A percentile compares a stretch with the other conserved stretches of the same genome.
Evolutionary conservation across 768 basidiomycete genomes (phyloP).

Genomic region (Mycena galericulata): DNA sequence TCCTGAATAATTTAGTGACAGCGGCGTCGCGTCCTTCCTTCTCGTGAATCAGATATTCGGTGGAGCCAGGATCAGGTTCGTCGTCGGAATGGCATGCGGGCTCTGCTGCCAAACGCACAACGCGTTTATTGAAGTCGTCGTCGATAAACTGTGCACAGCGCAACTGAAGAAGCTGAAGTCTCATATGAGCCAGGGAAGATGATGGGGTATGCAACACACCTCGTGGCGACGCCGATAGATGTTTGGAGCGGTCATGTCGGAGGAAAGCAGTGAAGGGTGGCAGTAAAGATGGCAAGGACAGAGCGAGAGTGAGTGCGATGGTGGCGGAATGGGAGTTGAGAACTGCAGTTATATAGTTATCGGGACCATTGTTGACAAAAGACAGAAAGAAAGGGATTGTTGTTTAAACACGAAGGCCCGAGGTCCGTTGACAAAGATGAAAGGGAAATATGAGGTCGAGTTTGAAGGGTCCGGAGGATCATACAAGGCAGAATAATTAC

Average conservation of each 20-base stretch:
- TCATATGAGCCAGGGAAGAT: background rate
- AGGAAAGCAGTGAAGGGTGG: too few relatives aligned
- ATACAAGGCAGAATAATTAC: too few relatives aligned
- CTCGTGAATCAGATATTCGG: background rate
- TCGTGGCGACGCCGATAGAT: background rate
- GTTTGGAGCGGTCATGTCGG: background rate
- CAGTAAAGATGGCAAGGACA: background rate
- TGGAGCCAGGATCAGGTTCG: background rate
- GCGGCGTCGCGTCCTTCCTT: background rate
- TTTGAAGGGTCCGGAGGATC: too few relatives aligned
- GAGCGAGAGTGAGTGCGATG: background rate
- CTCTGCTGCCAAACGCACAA: background rate
- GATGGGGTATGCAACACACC: background rate
- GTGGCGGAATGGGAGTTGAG: too few relatives aligned
- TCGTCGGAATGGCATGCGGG: slow-evolving; percentile 13
- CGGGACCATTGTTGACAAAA: too few relatives aligned
- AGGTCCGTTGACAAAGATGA: too few relatives aligned
- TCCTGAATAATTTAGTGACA: slow-evolving; percentile 3
- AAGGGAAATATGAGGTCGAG: too few relatives aligned
- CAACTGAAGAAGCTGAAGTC: background rate
- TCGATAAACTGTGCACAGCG: background rate
- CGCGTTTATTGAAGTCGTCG: background rate
- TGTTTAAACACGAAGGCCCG: too few relatives aligned
- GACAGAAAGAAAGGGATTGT: too few relatives aligned
- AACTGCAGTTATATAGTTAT: background rate